These are phyloP conservation scores for Fusarium stilboides DNA, from an alignment of 2,329 filamentous ascomycete genomes.

Conservation along the genomic window DNA sequence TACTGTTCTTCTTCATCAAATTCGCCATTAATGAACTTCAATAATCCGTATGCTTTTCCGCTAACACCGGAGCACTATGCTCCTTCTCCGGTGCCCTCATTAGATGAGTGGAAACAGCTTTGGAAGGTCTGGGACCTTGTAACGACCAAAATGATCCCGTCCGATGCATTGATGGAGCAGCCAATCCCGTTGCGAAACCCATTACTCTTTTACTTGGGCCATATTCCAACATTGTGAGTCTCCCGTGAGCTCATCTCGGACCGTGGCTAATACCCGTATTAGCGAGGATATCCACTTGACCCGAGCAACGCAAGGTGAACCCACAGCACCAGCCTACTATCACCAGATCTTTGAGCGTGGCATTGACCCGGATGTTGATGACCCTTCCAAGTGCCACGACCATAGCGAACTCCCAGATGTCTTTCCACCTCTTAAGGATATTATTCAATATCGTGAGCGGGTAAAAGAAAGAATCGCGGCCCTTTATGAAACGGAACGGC, in stretches of 20 bases:
- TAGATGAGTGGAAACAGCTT: conserved; percentile 36
- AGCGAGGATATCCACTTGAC: conserved; percentile 35
- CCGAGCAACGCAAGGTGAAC: conserved; percentile 5
- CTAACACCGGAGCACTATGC: conserved; percentile 25
- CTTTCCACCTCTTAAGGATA: conserved; percentile 17
- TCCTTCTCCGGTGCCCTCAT: conserved; percentile 21
- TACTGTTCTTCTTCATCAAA: too few species aligned
- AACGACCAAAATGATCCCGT: conserved; percentile 21
- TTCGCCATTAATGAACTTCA: not conserved
- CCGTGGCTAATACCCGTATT: accelerated
- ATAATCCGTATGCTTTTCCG: conserved; percentile 23
- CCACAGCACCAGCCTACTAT: conserved; percentile 21
- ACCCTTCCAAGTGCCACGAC: conserved; percentile 32
- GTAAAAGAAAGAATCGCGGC: conserved; percentile 19
- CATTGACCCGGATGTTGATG: conserved; percentile 27
- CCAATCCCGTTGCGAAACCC: conserved; percentile 38
- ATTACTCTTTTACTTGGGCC: conserved; percentile 28
- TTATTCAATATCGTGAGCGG: conserved; percentile 26
- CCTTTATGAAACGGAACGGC: conserved; percentile 4
- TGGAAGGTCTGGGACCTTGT: conserved; percentile 39
- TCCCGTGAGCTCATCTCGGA: accelerated
- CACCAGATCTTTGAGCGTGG: conserved; percentile 25
- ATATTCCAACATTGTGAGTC: conserved; percentile 38
- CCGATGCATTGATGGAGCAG: conserved; percentile 29
- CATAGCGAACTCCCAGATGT: conserved; percentile 36